These are phyloP conservation scores for Cladosporium phlei DNA, from an alignment of 2,329 filamentous ascomycete genomes.

Conservation along the genomic window DNA sequence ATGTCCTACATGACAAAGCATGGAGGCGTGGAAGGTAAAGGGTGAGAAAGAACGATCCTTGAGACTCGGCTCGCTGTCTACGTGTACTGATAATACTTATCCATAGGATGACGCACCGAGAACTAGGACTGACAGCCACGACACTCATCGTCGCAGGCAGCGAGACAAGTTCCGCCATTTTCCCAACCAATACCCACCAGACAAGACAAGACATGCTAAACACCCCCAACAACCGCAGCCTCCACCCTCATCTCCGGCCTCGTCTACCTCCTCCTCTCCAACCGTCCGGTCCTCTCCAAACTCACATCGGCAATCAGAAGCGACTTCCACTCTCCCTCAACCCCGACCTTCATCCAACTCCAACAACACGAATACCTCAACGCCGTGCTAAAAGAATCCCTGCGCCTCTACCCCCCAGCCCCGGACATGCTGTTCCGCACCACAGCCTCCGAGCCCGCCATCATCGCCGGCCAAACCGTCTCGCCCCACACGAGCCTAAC, in stretches of 20 bases:
- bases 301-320: slow-evolving; percentile 34
- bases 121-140: background rate
- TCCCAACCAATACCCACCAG: background rate
- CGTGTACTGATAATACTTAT: too few relatives aligned
- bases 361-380: slow-evolving; percentile 35
- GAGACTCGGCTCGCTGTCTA: too few relatives aligned
- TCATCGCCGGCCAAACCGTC: background rate
- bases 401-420: slow-evolving; percentile 36
- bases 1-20: background rate
- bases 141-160: background rate
- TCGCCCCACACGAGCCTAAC: background rate
- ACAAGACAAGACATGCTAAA: background rate
- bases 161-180: background rate
- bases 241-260: slow-evolving; percentile 33
- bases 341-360: slow-evolving; percentile 32
- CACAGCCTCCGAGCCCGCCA: background rate
- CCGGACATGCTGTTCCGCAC: slow-evolving; percentile 15
- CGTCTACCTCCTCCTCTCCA: slow-evolving; percentile 29
- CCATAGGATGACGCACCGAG: background rate
- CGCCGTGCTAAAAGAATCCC: slow-evolving; percentile 34
- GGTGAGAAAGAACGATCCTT: background rate
- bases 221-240: slow-evolving; percentile 26
- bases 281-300: slow-evolving; percentile 27
- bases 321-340: slow-evolving; percentile 20
- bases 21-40: too few relatives aligned